These are phyloP conservation scores for Boletus eberwhitei DNA, from an alignment of 768 basidiomycete genomes.

Conservation along the genomic window DNA sequence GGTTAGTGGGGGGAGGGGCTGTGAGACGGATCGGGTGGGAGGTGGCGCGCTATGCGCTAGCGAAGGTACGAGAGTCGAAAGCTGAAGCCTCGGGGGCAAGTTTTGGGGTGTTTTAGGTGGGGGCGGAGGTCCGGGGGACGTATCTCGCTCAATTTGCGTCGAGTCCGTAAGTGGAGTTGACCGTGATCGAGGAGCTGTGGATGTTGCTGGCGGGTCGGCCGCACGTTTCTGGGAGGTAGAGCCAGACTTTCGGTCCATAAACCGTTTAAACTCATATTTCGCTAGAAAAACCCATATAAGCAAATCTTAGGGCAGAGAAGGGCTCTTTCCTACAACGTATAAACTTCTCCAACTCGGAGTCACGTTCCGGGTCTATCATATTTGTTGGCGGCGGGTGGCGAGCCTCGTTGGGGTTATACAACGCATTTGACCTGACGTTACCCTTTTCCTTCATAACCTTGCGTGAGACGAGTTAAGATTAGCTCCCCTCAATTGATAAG, in stretches of 20 bases:
- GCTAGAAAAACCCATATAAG: constrained; percentile 37
- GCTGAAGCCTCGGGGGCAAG: constrained; percentile 16
- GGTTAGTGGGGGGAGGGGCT: constrained; percentile 28
- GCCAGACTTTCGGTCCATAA: constrained; percentile 46
- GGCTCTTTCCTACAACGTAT: constrained; percentile 61
- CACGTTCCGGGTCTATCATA: constrained; percentile 72
- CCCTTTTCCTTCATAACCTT: constrained; percentile 80
- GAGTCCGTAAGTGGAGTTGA: constrained; percentile 18
- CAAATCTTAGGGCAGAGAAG: background rate
- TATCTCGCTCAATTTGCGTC: constrained; percentile 7
- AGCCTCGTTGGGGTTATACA: constrained; percentile 81
- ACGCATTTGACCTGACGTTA: constrained; percentile 74
- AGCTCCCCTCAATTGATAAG: constrained; percentile 7
- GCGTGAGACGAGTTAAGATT: constrained; percentile 10
- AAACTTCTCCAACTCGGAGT: constrained; percentile 88
- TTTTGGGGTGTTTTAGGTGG: constrained; percentile 30
- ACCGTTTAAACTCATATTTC: constrained; percentile 78
- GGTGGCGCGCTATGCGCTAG: constrained; percentile 10
- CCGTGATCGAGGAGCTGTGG: constrained; percentile 18
- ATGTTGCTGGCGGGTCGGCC: constrained; percentile 38
- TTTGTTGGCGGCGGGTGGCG: constrained; percentile 81
- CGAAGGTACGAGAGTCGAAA: constrained; percentile 12
- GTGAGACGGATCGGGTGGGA: constrained; percentile 33
- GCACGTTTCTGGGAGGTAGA: constrained; percentile 36
- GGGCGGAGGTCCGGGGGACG: constrained; percentile 25